phyloP scores from a whole-genome alignment of 352 stramenopile species.

The Pythium plurisporium region DNA sequence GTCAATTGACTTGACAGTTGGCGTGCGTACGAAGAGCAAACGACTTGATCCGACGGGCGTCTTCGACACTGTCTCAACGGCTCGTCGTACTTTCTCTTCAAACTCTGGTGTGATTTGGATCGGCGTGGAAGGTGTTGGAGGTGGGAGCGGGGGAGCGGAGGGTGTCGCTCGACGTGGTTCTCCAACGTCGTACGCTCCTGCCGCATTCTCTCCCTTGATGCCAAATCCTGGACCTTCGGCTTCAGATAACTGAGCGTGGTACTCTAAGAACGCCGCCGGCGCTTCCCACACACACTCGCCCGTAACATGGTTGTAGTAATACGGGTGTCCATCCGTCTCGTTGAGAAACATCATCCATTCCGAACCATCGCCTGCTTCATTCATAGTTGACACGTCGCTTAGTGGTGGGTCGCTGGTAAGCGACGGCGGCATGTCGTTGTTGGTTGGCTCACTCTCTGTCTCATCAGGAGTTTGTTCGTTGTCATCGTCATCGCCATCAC shows the following conservation, averaged over 20 bases:
- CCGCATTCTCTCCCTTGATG: background rate
- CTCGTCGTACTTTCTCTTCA: conserved; percentile 47
- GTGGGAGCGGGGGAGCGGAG: background rate
- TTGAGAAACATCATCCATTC: conserved; percentile 73
- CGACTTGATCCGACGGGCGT: conserved; percentile 40
- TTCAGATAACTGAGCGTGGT: conserved; percentile 18
- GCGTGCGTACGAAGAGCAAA: conserved; percentile 36
- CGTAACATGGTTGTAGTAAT: conserved; percentile 67
- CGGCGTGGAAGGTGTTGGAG: background rate
- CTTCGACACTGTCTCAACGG: conserved; percentile 40
- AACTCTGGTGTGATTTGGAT: conserved; percentile 39
- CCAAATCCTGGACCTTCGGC: background rate
- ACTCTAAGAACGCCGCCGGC: conserved; percentile 44
- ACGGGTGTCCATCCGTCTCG: conserved; percentile 52
- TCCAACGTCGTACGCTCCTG: background rate
- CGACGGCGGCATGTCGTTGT: no score
- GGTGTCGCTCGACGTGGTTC: background rate
- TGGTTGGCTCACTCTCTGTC: no score
- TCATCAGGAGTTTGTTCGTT: background rate
- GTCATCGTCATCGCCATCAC: conserved; percentile 28
- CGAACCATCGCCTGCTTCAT: background rate
- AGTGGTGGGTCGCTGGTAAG: no score
- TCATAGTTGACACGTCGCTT: background rate
- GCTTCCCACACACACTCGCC: conserved; percentile 64
- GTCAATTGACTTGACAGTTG: conserved; percentile 25